These are phyloP conservation scores for Teratosphaeria nubilosa DNA, from an alignment of 2,329 filamentous ascomycete species.

Conservation along the genomic window DNA sequence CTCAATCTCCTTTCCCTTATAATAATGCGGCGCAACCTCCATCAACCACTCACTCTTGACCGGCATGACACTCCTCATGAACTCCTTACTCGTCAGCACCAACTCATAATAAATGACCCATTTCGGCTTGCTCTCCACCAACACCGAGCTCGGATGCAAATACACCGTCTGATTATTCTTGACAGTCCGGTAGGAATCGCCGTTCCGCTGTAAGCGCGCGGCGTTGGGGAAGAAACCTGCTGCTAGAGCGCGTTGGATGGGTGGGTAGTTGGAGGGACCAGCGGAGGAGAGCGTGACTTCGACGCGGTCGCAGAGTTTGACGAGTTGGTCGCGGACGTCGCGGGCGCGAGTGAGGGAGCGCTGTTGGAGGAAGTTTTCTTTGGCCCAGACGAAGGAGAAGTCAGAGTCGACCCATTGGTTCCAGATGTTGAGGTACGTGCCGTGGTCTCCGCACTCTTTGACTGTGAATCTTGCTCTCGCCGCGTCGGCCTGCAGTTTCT, in stretches of 20 bases:
- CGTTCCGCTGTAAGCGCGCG: slow-evolving; percentile 69
- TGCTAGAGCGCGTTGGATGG: slow-evolving; percentile 79
- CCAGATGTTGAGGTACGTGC: slow-evolving; percentile 85
- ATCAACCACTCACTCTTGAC: slow-evolving; percentile 75
- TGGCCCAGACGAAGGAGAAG: slow-evolving; percentile 76
- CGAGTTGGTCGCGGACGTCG: slow-evolving; percentile 85
- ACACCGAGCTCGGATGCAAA: slow-evolving; percentile 77
- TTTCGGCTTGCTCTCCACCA: slow-evolving; percentile 71
- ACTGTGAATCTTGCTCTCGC: slow-evolving; percentile 81
- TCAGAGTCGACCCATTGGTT: slow-evolving; percentile 92
- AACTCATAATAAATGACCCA: slow-evolving; percentile 83
- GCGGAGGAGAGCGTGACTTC: slow-evolving; percentile 63
- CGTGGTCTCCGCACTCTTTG: slow-evolving; percentile 81
- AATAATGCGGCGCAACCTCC: slow-evolving; percentile 87
- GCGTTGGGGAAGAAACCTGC: slow-evolving; percentile 93
- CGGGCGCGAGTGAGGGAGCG: slow-evolving; percentile 78
- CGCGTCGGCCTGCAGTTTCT: slow-evolving; percentile 90
- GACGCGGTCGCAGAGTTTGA: slow-evolving; percentile 84
- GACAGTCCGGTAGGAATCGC: slow-evolving; percentile 81
- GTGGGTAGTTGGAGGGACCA: slow-evolving; percentile 60
- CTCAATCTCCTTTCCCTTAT: slow-evolving; percentile 85
- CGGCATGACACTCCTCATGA: slow-evolving; percentile 79
- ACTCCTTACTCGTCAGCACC: slow-evolving; percentile 79
- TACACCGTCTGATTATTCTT: slow-evolving; percentile 84
- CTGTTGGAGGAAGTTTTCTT: slow-evolving; percentile 90